These are phyloP conservation scores for Neofusicoccum laricinum DNA, from an alignment of 2,329 filamentous ascomycete genomes.

Conservation along the genomic window DNA sequence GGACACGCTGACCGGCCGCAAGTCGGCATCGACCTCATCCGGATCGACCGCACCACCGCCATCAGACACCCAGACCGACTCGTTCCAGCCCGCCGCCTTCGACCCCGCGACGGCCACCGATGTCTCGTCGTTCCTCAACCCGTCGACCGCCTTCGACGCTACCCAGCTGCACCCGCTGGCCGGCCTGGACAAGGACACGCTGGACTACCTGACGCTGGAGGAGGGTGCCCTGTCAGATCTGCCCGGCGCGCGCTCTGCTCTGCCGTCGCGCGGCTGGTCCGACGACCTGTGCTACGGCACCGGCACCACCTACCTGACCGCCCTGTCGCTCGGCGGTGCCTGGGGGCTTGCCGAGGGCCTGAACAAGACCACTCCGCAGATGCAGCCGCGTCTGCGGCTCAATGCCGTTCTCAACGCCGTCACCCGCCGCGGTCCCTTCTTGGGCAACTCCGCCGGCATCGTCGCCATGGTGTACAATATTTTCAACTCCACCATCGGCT, in stretches of 20 bases:
- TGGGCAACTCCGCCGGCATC: slow-evolving; percentile 94
- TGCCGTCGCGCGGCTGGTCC: slow-evolving; percentile 94
- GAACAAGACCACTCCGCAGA: slow-evolving; percentile 65
- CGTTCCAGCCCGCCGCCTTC: slow-evolving; percentile 55
- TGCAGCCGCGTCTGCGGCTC: slow-evolving; percentile 83
- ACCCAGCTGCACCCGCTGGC: slow-evolving; percentile 88
- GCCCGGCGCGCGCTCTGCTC: slow-evolving; percentile 78
- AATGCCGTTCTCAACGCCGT: slow-evolving; percentile 95
- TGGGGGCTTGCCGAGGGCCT: slow-evolving; percentile 93
- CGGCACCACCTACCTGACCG: slow-evolving; percentile 89
- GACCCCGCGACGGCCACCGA: slow-evolving; percentile 69
- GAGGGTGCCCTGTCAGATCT: slow-evolving; percentile 85
- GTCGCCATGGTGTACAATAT: slow-evolving; percentile 96
- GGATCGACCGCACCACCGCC: slow-evolving; percentile 43
- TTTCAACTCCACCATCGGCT: slow-evolving; percentile 39
- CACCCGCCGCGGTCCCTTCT: slow-evolving; percentile 86
- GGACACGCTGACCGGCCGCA: slow-evolving; percentile 62
- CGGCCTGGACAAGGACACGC: slow-evolving; percentile 84
- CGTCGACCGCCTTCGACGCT: slow-evolving; percentile 62
- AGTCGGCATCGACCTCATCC: slow-evolving; percentile 41
- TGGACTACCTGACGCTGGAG: slow-evolving; percentile 94
- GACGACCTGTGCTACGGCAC: slow-evolving; percentile 98
- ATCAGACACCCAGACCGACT: slow-evolving; percentile 34
- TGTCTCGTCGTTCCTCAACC: slow-evolving; percentile 76
- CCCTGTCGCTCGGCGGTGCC: slow-evolving; percentile 77